These are phyloP conservation scores for Sordaria brevicollis DNA, from an alignment of 495 filamentous ascomycete genomes.

Conservation along the genomic window DNA sequence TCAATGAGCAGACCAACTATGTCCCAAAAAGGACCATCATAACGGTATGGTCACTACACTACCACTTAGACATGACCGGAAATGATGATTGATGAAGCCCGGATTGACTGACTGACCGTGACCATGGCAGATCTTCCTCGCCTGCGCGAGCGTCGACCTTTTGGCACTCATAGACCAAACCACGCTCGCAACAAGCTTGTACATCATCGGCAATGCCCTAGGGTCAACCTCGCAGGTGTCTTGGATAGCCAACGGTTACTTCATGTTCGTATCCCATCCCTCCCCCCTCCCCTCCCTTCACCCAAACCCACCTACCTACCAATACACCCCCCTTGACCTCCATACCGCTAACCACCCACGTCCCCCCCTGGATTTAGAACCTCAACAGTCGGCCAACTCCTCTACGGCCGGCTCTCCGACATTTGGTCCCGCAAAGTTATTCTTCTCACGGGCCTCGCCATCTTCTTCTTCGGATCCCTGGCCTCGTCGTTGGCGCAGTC, in stretches of 20 bases:
- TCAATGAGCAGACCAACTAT: constrained; percentile 49
- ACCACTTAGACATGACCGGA: background rate
- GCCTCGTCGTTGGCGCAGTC: constrained; percentile 41
- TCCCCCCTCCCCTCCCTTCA: background rate
- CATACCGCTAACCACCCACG: background rate
- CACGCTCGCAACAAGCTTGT: constrained; percentile 40
- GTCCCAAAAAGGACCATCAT: constrained; percentile 40
- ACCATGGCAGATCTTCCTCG: constrained; percentile 39
- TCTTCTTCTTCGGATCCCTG: constrained; percentile 46
- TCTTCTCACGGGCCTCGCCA: constrained; percentile 38
- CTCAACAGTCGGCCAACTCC: constrained; percentile 46
- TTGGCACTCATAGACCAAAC: constrained; percentile 47
- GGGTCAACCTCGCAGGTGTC: constrained; percentile 37
- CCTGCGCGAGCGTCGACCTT: constrained; percentile 45
- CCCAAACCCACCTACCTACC: background rate
- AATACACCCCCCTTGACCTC: background rate
- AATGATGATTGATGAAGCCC: background rate
- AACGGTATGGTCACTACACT: constrained; percentile 24
- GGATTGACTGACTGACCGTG: background rate
- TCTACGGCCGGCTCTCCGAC: constrained; percentile 47
- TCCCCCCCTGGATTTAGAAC: constrained; percentile 24
- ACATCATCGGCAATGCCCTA: constrained; percentile 38
- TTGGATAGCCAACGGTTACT: constrained; percentile 46
- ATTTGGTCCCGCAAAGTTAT: constrained; percentile 48
- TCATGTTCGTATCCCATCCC: constrained; percentile 30